Evolutionary conservation across 805 yeast genomes (phyloP).

Genomic region (Kuraishia borneana): DNA sequence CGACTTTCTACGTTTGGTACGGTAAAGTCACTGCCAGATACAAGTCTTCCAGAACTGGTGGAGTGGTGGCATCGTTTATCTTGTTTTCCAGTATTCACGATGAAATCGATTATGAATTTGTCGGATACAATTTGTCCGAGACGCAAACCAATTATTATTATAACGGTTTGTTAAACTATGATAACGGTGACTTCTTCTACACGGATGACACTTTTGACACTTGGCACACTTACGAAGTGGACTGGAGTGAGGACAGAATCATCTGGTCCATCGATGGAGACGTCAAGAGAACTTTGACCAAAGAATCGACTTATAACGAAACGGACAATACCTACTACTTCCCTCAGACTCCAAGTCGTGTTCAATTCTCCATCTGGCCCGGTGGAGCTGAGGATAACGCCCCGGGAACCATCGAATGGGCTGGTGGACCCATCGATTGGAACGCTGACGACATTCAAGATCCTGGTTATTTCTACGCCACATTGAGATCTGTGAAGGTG

Average conservation of each 20-base stretch:
- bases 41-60: conserved; percentile 64
- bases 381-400: conserved; percentile 49
- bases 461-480: conserved; percentile 75
- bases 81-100: conserved; percentile 77
- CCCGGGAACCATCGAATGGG: conserved; percentile 66
- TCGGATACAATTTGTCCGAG: conserved; percentile 58
- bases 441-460: conserved; percentile 56
- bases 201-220: conserved; percentile 47
- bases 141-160: conserved; percentile 77
- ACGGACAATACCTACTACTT: conserved; percentile 45
- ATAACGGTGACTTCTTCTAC: conserved; percentile 37
- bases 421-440: conserved; percentile 88
- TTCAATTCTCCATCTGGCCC: conserved; percentile 73
- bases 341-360: conserved; percentile 68
- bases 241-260: conserved; percentile 68
- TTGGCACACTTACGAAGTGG: conserved; percentile 67
- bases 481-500: conserved; percentile 46
- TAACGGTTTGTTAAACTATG: conserved; percentile 61
- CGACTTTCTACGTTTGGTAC: conserved; percentile 77
- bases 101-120: conserved; percentile 82
- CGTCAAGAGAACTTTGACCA: conserved; percentile 52
- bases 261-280: conserved; percentile 69
- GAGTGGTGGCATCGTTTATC: conserved; percentile 80
- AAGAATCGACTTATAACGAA: conserved; percentile 46
- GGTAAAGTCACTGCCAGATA: conserved; percentile 64